phyloP scores from a whole-genome alignment of 805 yeast species.

The Metschnikowia noctiluminum region DNA sequence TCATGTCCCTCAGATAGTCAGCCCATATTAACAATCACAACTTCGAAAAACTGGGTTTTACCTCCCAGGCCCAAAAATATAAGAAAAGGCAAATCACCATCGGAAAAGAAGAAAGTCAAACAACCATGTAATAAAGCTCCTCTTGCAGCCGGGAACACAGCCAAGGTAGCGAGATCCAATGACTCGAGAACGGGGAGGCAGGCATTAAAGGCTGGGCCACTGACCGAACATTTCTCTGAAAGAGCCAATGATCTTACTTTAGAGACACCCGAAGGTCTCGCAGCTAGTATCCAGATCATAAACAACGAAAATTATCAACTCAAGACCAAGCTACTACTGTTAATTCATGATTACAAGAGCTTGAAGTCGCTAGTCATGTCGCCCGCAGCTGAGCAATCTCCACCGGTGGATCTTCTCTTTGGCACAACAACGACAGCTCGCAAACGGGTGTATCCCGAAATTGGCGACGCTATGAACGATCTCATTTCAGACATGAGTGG shows the following conservation, averaged over 20 bases:
- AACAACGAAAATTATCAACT: slow-evolving; percentile 35
- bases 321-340: slow-evolving; percentile 31
- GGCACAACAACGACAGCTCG: slow-evolving; percentile 21
- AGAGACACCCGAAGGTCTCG: slow-evolving; percentile 13
- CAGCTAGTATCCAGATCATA: slow-evolving; percentile 18
- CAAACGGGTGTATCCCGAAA: slow-evolving; percentile 17
- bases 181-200: not conserved
- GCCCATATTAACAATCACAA: slow-evolving; percentile 20
- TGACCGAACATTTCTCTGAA: not conserved
- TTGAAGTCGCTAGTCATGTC: slow-evolving; percentile 30
- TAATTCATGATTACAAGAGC: slow-evolving; percentile 40
- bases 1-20: slow-evolving; percentile 10
- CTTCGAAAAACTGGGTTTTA: slow-evolving; percentile 21
- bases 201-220: not conserved
- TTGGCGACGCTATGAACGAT: slow-evolving; percentile 22
- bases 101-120: slow-evolving; percentile 11
- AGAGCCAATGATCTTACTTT: not conserved
- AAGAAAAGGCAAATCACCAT: slow-evolving; percentile 15
- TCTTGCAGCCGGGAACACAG: not conserved
- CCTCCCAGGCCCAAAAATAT: slow-evolving; percentile 21
- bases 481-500: slow-evolving; percentile 28
- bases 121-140: slow-evolving; percentile 22
- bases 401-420: slow-evolving; percentile 10
- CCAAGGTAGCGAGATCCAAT: not conserved
- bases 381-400: slow-evolving; percentile 2